These are phyloP conservation scores for Colletotrichum theobromicola DNA, from an alignment of 2,329 filamentous ascomycete species.

Conservation along the genomic window DNA sequence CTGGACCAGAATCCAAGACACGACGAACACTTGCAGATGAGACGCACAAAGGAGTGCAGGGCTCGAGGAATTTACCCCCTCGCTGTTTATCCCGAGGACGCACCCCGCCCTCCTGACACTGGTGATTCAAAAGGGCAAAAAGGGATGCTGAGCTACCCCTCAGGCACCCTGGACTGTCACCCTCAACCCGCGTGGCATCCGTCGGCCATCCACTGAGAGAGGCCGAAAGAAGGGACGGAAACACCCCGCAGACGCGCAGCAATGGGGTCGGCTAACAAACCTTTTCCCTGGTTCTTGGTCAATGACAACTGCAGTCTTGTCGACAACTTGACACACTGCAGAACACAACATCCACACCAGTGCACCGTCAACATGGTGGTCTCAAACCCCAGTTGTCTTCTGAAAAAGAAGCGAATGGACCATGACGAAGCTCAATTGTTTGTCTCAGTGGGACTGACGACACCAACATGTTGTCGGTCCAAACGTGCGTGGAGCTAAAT, in stretches of 20 bases:
- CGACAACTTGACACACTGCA: neutral
- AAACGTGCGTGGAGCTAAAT: neutral
- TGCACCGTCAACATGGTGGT: neutral
- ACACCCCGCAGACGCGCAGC: conserved; percentile 10
- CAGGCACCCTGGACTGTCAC: neutral
- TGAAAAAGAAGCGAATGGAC: neutral
- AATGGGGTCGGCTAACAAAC: conserved; percentile 1
- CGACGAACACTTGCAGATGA: neutral
- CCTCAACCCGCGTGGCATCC: conserved; percentile 2
- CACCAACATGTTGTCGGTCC: neutral
- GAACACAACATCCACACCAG: neutral
- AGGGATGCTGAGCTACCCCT: neutral
- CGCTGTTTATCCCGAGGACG: neutral
- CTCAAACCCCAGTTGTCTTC: neutral
- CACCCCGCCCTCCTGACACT: neutral
- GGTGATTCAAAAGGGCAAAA: neutral
- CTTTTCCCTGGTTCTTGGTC: conserved; percentile 3
- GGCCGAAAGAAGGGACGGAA: conserved; percentile 14
- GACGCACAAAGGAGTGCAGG: neutral
- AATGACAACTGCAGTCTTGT: neutral
- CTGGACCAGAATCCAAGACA: neutral
- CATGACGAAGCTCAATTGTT: neutral
- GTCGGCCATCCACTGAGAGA: neutral
- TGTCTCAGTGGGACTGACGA: neutral
- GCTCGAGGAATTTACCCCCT: neutral